These are phyloP conservation scores for Silene latifolia DNA, from an alignment of 148 eudicot species.

Conservation along the genomic window DNA sequence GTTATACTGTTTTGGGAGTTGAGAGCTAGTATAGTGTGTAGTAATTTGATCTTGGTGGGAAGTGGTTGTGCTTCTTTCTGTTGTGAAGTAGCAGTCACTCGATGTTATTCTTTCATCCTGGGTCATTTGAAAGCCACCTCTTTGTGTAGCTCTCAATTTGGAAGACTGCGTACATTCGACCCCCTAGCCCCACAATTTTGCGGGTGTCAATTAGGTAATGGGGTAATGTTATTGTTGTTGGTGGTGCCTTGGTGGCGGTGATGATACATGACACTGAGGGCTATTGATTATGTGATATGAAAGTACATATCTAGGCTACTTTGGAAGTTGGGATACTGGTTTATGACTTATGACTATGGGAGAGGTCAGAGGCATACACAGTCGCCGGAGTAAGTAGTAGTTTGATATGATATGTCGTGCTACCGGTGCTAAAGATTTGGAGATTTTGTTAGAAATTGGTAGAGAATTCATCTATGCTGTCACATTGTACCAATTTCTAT, in stretches of 20 bases:
- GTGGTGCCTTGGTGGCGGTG: too few relatives aligned
- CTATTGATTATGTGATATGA: not conserved
- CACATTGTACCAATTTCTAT: not conserved
- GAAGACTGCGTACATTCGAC: too few relatives aligned
- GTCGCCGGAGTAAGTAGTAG: not conserved
- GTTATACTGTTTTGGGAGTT: constrained; percentile 6
- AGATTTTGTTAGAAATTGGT: not conserved
- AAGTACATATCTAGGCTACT: not conserved
- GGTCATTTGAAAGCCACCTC: too few relatives aligned
- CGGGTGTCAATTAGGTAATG: too few relatives aligned
- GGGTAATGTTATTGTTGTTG: too few relatives aligned
- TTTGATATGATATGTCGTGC: not conserved
- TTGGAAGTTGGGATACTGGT: not conserved
- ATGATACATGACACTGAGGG: not conserved
- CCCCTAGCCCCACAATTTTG: too few relatives aligned
- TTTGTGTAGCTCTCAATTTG: too few relatives aligned
- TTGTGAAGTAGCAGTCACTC: too few relatives aligned
- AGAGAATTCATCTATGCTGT: not conserved
- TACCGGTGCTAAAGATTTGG: not conserved
- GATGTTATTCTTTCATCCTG: too few relatives aligned
- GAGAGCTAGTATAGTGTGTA: not conserved
- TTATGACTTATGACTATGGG: not conserved
- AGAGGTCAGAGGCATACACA: not conserved
- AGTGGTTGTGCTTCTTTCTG: too few relatives aligned
- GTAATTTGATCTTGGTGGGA: constrained; percentile 1